Evolutionary conservation across 106 monocot species (phyloP).

Genomic region (Ottelia alismoides): DNA sequence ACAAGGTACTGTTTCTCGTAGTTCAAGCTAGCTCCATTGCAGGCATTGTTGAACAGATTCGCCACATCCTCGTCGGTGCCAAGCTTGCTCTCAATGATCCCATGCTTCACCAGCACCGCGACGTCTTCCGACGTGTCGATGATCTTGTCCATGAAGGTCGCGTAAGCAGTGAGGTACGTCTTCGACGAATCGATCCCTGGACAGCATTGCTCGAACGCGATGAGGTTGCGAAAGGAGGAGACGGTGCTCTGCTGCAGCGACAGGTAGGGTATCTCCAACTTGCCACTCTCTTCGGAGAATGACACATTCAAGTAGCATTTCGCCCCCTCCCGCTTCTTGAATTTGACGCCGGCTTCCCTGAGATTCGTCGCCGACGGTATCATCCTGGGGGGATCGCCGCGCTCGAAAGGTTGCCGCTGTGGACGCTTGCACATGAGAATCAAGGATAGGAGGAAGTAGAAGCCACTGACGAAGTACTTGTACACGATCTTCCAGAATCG

Average conservation of each 20-base stretch:
- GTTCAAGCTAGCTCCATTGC: not conserved
- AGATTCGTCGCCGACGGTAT: conserved; percentile 15
- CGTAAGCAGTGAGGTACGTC: not conserved
- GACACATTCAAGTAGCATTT: conserved; percentile 5
- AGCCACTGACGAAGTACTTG: not conserved
- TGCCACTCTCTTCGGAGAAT: not conserved
- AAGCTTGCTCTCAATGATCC: conserved; percentile 14
- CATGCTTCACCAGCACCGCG: conserved; percentile 3
- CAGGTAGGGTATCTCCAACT: not conserved
- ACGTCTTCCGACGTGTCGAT: not conserved
- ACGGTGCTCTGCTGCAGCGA: not conserved
- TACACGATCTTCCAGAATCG: too few species aligned
- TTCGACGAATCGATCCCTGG: too few species aligned
- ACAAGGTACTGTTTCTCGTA: not conserved
- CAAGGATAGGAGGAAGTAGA: not conserved
- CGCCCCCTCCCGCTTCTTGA: not conserved
- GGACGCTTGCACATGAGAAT: not conserved
- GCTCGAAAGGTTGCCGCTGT: too few species aligned
- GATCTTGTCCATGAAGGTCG: conserved; percentile 4
- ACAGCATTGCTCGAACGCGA: conserved; percentile 4
- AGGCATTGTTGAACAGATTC: conserved; percentile 11
- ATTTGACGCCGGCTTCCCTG: conserved; percentile 12
- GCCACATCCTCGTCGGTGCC: conserved; percentile 14
- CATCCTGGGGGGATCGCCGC: not conserved
- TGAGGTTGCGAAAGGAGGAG: not conserved